Percentiles rank a stretch among this genome's conserved stretches.
These are phyloP conservation scores for Elsinoe arachidis DNA, from an alignment of 2,329 filamentous ascomycete species.

Conservation along the genomic window DNA sequence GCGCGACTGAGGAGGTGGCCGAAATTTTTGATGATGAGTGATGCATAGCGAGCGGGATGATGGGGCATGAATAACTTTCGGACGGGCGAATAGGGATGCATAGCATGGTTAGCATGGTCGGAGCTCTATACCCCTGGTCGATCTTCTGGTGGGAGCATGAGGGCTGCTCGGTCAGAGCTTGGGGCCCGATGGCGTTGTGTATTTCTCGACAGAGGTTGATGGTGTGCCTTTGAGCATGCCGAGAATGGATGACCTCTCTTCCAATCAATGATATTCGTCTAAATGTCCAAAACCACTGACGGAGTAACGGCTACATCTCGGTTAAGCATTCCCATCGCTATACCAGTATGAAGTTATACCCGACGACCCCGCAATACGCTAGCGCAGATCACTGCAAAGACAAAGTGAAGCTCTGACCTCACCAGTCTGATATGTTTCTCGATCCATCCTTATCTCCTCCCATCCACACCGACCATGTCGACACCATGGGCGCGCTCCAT, in stretches of 20 bases:
- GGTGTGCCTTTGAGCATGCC: too few species aligned
- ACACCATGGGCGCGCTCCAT: not conserved
- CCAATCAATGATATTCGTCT: too few species aligned
- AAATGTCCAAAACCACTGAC: not conserved
- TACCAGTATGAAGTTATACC: not conserved
- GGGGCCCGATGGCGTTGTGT: not conserved
- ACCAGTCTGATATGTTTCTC: not conserved
- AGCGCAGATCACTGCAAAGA: constrained; percentile 3
- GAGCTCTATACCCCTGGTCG: constrained; percentile 8
- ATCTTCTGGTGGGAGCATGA: not conserved
- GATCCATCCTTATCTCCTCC: not conserved
- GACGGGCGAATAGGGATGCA: not conserved
- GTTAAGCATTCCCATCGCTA: not conserved
- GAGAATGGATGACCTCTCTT: too few species aligned
- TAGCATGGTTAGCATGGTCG: constrained; percentile 7
- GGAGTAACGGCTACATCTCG: not conserved
- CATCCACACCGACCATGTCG: not conserved
- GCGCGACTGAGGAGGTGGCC: not conserved
- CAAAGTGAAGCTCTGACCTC: constrained; percentile 2
- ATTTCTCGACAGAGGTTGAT: not conserved
- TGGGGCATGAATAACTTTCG: not conserved
- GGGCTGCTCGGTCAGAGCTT: not conserved
- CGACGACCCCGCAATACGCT: constrained; percentile 8
- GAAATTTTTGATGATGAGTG: not conserved
- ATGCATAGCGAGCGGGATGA: too few species aligned